Percentiles rank a stretch among this genome's conserved stretches.
phyloP scores from a whole-genome alignment of 257 asterid species.

The Jasminum sambac region DNA sequence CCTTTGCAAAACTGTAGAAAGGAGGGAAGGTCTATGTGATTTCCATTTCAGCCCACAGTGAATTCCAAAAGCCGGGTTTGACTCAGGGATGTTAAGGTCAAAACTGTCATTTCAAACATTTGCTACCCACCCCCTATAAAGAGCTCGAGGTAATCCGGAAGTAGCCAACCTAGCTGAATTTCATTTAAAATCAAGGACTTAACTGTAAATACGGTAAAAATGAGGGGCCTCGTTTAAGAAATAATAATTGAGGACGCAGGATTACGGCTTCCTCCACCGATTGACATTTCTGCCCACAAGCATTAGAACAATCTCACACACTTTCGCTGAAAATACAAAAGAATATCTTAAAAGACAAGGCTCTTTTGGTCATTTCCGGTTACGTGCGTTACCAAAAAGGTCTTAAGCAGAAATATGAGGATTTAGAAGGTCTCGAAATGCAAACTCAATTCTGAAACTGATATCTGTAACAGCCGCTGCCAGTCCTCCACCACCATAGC shows the following conservation, averaged over 20 bases:
- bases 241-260: neutral
- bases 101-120: neutral
- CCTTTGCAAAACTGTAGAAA: neutral
- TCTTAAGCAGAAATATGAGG: constrained; percentile 32
- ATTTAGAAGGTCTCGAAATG: constrained; percentile 33
- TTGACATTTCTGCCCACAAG: neutral
- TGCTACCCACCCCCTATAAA: neutral
- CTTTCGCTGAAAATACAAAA: neutral
- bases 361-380: constrained; percentile 5
- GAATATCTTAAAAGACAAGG: neutral
- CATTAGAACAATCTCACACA: neutral
- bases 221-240: neutral
- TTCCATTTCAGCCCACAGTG: neutral
- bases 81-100: neutral
- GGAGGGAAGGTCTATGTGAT: neutral
- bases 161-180: neutral
- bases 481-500: constrained; percentile 42
- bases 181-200: neutral
- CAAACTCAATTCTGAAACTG: constrained; percentile 30
- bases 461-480: constrained; percentile 54
- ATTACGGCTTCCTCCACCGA: too few species aligned
- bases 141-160: neutral
- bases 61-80: neutral
- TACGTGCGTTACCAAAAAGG: constrained; percentile 21
- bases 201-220: neutral